phyloP scores from a whole-genome alignment of 1,139 yeast genomes.

The Suhomyces anneliseae region DNA sequence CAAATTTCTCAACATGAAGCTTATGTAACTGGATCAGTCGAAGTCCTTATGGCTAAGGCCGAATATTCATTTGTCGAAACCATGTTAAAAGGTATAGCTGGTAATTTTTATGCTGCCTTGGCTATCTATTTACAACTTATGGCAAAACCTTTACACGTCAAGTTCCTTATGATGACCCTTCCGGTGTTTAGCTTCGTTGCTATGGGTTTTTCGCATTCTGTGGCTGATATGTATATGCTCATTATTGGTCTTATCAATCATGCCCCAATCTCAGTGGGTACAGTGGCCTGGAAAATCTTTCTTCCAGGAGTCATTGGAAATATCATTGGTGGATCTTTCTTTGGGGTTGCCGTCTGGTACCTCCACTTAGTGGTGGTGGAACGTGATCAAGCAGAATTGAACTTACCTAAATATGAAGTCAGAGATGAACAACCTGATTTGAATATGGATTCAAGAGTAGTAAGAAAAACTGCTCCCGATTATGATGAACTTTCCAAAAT shows the following conservation, averaged over 20 bases:
- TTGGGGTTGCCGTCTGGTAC: constrained; percentile 68
- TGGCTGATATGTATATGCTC: constrained; percentile 74
- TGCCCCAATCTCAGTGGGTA: constrained; percentile 59
- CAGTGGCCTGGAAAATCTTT: constrained; percentile 69
- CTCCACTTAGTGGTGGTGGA: constrained; percentile 71
- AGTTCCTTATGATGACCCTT: constrained; percentile 58
- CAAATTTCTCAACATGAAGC: constrained; percentile 40
- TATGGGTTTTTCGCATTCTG: constrained; percentile 74
- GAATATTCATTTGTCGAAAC: constrained; percentile 54
- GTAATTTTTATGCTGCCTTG: constrained; percentile 72
- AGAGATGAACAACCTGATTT: constrained; percentile 79
- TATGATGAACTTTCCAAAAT: constrained; percentile 9
- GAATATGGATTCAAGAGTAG: constrained; percentile 74
- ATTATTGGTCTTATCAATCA: constrained; percentile 67
- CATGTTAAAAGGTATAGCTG: constrained; percentile 65
- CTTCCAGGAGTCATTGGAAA: constrained; percentile 72
- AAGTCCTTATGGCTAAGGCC: constrained; percentile 49
- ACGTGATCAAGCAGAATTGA: constrained; percentile 56
- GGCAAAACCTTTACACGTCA: constrained; percentile 81
- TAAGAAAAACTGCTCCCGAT: constrained; percentile 18
- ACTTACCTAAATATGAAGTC: constrained; percentile 65
- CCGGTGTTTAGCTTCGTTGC: constrained; percentile 75
- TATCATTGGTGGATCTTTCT: constrained; percentile 66
- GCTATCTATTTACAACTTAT: constrained; percentile 75
- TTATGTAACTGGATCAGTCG: constrained; percentile 48